Evolutionary conservation across 495 filamentous ascomycete species (phyloP), one percentile per base, ranked within the genome.

Genomic region (Penicillium maclennaniae): DNA sequence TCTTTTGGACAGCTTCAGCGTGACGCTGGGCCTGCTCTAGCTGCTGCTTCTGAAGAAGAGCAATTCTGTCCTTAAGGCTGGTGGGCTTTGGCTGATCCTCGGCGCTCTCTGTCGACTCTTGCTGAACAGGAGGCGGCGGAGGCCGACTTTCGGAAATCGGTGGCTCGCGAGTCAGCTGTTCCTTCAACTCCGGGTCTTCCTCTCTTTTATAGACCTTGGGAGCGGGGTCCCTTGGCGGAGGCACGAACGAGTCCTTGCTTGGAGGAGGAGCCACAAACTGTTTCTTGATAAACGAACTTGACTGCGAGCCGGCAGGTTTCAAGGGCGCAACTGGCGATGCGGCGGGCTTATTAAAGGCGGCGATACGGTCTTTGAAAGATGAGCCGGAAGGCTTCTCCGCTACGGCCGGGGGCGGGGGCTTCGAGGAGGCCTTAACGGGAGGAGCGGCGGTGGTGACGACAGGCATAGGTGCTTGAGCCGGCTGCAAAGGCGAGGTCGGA

Each of bases 201-300:
- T 97, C 93, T 37, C 95, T 78, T 47, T 85, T 83, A 61, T 96
- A 96, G 10, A 90, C 67, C 72, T 86, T 93, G 26, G 85, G 80
- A 16, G 84, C 83, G 23, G 82, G 78, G 31, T 85, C 82, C 19
- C 79, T 75, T 38, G 84, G 83, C 6, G 85, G 84, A 34, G 93
- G 87, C 1, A 97, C 81, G 61, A 90, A 98, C 2, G 95, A 86
- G 77, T 97, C 86, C 56, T 91, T 88, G 68, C 90, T 95, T 7
- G 93, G 93, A 47, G 93, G 93, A 27, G 95, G 91, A 1, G 93
- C 87, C 52, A 98, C 93, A 61, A 97, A 98, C n/a, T 93, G 91
- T 69, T 97, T 97, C 78, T 95, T 97, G 67, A 97, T 83, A 59
- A 97, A 97, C 52, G 80, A 79, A 44, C 75, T 74, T 10, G 80